phyloP scores from a whole-genome alignment of 805 yeast genomes.

The Debaryomyces castellii region DNA sequence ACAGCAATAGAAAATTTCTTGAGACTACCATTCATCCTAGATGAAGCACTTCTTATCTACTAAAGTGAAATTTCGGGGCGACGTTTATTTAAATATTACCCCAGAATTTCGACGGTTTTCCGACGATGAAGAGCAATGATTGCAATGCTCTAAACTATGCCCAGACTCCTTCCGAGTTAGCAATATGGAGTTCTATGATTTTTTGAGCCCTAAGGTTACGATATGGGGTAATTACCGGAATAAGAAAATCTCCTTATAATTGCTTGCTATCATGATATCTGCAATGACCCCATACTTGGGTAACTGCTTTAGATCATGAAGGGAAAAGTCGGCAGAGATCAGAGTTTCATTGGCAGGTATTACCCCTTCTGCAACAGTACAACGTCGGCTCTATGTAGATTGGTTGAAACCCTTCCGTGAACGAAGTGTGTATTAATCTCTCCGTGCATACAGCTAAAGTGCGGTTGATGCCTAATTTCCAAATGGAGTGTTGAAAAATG shows the following conservation, averaged over 20 bases:
- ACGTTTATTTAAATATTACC: background rate
- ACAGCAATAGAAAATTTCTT: slow-evolving; percentile 17
- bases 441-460: too few species aligned
- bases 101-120: background rate
- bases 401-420: too few species aligned
- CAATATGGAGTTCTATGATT: background rate
- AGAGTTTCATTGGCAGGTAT: too few species aligned
- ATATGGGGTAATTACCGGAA: background rate
- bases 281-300: background rate
- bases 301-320: background rate
- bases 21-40: background rate
- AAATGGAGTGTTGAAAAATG: too few species aligned
- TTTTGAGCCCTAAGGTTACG: background rate
- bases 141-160: background rate
- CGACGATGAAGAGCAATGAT: too few species aligned
- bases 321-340: too few species aligned
- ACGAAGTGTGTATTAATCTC: too few species aligned
- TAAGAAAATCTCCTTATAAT: background rate
- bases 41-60: too few species aligned
- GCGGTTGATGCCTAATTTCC: too few species aligned
- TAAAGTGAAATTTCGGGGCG: background rate
- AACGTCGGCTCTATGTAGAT: background rate
- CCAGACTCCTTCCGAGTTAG: background rate
- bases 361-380: too few species aligned
- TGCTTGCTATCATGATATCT: background rate